A percentile compares a stretch with the other conserved stretches of the same genome.
phyloP scores from a whole-genome alignment of 2,329 filamentous ascomycete species.

The Fusarium chuoi region DNA sequence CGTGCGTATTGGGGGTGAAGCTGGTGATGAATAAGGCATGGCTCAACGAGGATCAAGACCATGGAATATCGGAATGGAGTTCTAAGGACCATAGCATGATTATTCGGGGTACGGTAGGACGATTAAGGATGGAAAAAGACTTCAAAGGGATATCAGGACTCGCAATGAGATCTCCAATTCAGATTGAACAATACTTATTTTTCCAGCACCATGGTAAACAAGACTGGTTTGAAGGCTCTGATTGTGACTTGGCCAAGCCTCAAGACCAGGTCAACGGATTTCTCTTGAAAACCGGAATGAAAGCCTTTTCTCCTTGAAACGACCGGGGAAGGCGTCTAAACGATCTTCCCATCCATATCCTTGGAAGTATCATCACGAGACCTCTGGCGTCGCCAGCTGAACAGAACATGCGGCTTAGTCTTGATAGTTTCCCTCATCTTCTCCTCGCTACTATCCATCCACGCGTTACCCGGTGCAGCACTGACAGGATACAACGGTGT shows the following conservation, averaged over 20 bases:
- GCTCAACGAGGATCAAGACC: fast-evolving
- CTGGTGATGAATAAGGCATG: background rate
- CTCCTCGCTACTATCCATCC: constrained; percentile 53
- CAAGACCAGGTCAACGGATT: too few species aligned
- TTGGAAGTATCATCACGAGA: fast-evolving
- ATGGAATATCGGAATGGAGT: background rate
- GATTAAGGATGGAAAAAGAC: fast-evolving
- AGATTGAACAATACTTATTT: background rate
- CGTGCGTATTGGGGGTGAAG: background rate
- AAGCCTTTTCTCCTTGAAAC: too few species aligned
- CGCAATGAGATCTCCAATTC: fast-evolving
- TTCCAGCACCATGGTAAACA: too few species aligned
- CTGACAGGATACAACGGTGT: constrained; percentile 66
- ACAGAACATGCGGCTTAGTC: constrained; percentile 52
- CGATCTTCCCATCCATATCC: background rate
- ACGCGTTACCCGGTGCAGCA: constrained; percentile 48
- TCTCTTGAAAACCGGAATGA: too few species aligned
- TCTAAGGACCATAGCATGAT: fast-evolving
- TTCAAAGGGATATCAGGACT: fast-evolving
- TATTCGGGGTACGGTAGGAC: fast-evolving
- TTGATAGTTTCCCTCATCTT: constrained; percentile 52
- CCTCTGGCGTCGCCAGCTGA: constrained; percentile 41
- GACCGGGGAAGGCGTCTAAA: background rate
- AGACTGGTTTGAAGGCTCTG: too few species aligned
- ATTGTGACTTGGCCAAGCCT: too few species aligned